Base-by-base conservation (phyloP, 352 stramenopile genomes). In the Globisporangium okanoganense region DNA sequence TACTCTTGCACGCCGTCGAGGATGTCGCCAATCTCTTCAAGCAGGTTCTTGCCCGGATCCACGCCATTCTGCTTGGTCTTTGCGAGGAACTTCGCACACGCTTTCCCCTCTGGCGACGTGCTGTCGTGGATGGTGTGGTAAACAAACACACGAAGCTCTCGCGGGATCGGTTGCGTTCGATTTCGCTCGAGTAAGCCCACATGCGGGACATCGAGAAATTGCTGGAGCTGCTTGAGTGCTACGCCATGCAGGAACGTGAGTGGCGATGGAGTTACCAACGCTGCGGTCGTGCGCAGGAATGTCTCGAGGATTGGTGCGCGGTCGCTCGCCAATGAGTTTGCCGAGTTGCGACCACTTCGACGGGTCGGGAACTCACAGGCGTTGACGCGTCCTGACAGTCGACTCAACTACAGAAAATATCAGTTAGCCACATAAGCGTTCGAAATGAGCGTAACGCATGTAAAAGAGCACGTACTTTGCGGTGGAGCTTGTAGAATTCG, bases 1-100 rank as follows among this genome's bases (percentile, higher is more conserved):
- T 94, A 92, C 64, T 91, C 81, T 64, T 94, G 85, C 9, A 94
- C 79, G 38, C 73, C 81, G 50, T 94, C 85, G 33, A 94, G 74
- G 55, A 92, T 87, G 9, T 88, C 77, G 6, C 81, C 85, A 13
- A 92, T 75, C 56, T 90, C 81, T 56, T 94, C 75, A 10, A 94
- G 54, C 35, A 90, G 40, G 53, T 85, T 86, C 57, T 80, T 82
- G 20, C 72, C 68, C 10, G 67, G 62, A 14, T 77, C 79, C 0
- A 78, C 71, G 16, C 70, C 71, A 53, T 66, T 78, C 10, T 73
- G 66, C 48, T 72, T 75, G 48, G 87, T 68, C 63, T 92, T 92
- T 5, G 58, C 38, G 7, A 92, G 57, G 64, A 94, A 92, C 35
- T 91, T 92, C 16, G 75, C 61, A 25, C 81, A 92, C 29, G 84